A percentile compares a stretch with the other conserved stretches of the same genome.
Conservation (phyloP, 2,329 filamentous ascomycete species). For the Cadophora luteo-olivacea region DNA sequence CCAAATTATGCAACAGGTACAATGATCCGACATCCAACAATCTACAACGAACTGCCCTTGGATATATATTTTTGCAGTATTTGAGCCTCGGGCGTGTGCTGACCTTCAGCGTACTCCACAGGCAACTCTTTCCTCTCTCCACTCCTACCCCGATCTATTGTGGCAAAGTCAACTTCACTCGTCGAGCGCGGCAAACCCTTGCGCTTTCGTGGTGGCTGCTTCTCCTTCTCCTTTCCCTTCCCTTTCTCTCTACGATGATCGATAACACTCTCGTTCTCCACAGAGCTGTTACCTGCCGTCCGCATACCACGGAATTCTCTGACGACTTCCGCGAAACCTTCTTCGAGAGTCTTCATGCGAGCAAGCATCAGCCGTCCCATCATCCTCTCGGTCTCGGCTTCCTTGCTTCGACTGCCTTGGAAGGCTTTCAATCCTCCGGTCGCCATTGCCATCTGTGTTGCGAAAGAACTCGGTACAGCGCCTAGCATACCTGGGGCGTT, state of each 20-base stretch:
- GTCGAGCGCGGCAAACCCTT: slow-evolving; percentile 24
- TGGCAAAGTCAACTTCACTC: slow-evolving; percentile 32
- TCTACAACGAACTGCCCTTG: slow-evolving; percentile 37
- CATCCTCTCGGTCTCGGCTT: slow-evolving; percentile 67
- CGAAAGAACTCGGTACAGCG: slow-evolving; percentile 76
- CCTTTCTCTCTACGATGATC: slow-evolving; percentile 23
- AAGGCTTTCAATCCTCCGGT: slow-evolving; percentile 63
- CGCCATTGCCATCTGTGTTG: slow-evolving; percentile 79
- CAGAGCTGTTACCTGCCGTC: slow-evolving; percentile 41
- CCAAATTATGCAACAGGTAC: slow-evolving; percentile 9
- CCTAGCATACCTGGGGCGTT: slow-evolving; percentile 67
- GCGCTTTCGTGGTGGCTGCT: slow-evolving; percentile 16
- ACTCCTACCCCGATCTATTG: slow-evolving; percentile 19
- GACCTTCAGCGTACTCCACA: not conserved
- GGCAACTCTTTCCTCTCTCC: slow-evolving; percentile 1
- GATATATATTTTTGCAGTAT: slow-evolving; percentile 27
- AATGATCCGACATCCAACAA: not conserved
- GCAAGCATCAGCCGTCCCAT: slow-evolving; percentile 82
- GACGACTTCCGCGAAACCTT: slow-evolving; percentile 87
- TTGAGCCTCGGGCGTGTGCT: slow-evolving; percentile 27
- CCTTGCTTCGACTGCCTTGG: slow-evolving; percentile 51
- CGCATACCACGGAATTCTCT: slow-evolving; percentile 64
- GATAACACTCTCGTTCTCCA: slow-evolving; percentile 26
- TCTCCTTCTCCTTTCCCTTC: slow-evolving; percentile 30
- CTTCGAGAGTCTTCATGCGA: slow-evolving; percentile 91